These are phyloP conservation scores for Pythium utonaiense DNA, from an alignment of 352 stramenopile species.

Conservation along the genomic window DNA sequence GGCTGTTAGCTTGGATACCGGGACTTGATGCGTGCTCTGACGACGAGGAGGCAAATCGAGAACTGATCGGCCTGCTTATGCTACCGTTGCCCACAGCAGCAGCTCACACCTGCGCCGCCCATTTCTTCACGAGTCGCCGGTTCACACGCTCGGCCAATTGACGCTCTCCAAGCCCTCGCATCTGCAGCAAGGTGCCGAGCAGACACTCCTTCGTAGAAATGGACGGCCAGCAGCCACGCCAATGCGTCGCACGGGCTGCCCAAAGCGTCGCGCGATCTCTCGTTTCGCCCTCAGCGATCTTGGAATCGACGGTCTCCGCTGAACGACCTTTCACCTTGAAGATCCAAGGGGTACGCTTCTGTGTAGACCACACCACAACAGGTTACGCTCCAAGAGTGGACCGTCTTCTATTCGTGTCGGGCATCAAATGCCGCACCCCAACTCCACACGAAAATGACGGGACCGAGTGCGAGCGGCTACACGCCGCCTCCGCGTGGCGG, in stretches of 20 bases:
- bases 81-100: background rate
- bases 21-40: background rate
- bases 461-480: constrained; percentile 12
- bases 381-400: background rate
- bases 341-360: no score
- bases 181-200: background rate
- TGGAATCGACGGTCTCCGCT: background rate
- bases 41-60: background rate
- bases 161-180: background rate
- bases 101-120: background rate
- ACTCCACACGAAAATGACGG: constrained; percentile 12
- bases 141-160: background rate
- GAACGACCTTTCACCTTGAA: constrained; percentile 15
- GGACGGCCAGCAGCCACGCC: constrained; percentile 11
- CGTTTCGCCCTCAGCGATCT: background rate
- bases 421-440: background rate
- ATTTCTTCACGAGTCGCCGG: background rate
- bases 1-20: background rate
- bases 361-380: background rate
- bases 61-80: background rate
- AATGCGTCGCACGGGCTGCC: constrained; percentile 7
- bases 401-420: constrained; percentile 11
- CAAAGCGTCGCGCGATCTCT: constrained; percentile 2
- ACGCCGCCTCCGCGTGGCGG: constrained; percentile 26
- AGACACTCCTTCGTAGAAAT: background rate